Evolutionary conservation across 305 asterid species (phyloP), one percentile per base, ranked within the genome.

Genomic region (Fraxinus sp.): DNA sequence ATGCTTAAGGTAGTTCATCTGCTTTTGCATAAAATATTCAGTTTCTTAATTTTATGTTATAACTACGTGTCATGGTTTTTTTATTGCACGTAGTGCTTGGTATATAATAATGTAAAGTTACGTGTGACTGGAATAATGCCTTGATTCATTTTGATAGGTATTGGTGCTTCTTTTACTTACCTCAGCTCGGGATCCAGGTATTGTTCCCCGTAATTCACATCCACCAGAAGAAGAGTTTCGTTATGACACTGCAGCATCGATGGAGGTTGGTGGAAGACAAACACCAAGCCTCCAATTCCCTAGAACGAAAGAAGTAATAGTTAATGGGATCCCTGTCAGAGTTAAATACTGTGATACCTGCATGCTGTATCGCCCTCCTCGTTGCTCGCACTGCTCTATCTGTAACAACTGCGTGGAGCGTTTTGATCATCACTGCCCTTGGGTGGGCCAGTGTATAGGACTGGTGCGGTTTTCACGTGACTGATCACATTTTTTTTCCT

Each of bases 391-490:
- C 87, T 97, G 99, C 90, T 95, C 99, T 85, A 90, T 95, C 76
- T 97, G 99, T 88, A 91, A 97, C 88, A 97, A 97, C 82, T 97
- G 99, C 78, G 98, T 97, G 75, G 99, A 97, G 91, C 98, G 96
- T 80, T 97, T 97, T 83, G 99, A 97, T 88, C 99, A 97, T 83
- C 99, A 97, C 89, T 97, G 99, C 90, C 99, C 99, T 75, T 97
- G 99, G 99, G 98, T 97, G 37, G 99, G 98, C 79, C 99, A 97
- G 89, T 97, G 99, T 91, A 91, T 97, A 79, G 99, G 98, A 83
- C 68, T 93, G 99, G 99, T 96, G 92, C 77, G 92, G 73, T 80
- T 80, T 79, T 36, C 28, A 52, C 64, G 0, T 16, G 28, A 41
- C 79, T 82, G 64, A 77, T 49, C 24, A 14, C 79, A 30, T 36